phyloP scores from a whole-genome alignment of 192 early-diverging fungal species.

The Backusella tarrabulga region DNA sequence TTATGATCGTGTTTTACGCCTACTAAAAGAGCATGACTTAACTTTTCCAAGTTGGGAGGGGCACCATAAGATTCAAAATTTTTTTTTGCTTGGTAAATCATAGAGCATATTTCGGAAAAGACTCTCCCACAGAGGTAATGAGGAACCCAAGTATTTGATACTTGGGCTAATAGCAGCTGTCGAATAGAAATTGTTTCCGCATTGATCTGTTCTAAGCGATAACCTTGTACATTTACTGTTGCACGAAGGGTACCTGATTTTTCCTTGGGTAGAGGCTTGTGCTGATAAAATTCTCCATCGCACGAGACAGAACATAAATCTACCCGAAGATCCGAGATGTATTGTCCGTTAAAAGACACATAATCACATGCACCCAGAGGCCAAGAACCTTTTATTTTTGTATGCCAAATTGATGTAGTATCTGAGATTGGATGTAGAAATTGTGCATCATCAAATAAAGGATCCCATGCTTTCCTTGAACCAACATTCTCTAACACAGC shows the following conservation, averaged over 20 bases:
- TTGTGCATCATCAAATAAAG: conserved; percentile 41
- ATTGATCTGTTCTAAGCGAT: conserved; percentile 23
- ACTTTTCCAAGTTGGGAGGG: conserved; percentile 21
- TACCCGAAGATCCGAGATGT: conserved; percentile 15
- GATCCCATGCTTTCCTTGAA: conserved; percentile 41
- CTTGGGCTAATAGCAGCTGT: conserved; percentile 35
- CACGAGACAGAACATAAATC: conserved; percentile 24
- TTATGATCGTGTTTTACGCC: conserved; percentile 21
- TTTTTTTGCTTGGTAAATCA: neutral
- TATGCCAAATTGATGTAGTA: conserved; percentile 39
- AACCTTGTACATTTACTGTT: conserved; percentile 15
- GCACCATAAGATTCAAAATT: conserved; percentile 19
- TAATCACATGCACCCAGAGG: conserved; percentile 24
- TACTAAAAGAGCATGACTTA: conserved; percentile 13
- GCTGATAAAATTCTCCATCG: conserved; percentile 17
- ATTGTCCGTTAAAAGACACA: conserved; percentile 15
- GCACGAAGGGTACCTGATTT: conserved; percentile 21
- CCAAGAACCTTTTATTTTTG: conserved; percentile 46
- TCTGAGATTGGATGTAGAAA: conserved; percentile 37
- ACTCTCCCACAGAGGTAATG: neutral
- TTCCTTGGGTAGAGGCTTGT: conserved; percentile 18
- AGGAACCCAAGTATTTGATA: conserved; percentile 8
- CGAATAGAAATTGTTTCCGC: conserved; percentile 31
- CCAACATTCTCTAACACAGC: conserved; percentile 42
- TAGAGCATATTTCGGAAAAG: neutral